Base-by-base conservation (phyloP, 2,329 filamentous ascomycete genomes). In the Oidium heveae region DNA sequence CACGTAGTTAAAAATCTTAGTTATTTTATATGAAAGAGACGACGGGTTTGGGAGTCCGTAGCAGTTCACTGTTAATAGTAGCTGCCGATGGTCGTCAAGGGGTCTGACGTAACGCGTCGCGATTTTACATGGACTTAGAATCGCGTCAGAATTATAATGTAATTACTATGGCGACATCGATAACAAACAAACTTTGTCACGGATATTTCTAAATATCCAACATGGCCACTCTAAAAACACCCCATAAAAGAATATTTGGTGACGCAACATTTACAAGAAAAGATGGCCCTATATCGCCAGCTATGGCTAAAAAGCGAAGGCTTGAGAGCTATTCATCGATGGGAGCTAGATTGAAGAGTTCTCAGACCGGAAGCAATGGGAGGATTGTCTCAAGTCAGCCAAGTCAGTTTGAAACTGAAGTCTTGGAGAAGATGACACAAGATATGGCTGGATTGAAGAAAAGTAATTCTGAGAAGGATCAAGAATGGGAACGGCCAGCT, bases 361-460 rank as follows among this genome's bases (percentile, higher is more conserved):
- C 81, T 3, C 76, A 82, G 60, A 76, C 75, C 64, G 72, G 70
- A n/a, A 72, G 69, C 12, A 75, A 76, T 60, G 76, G 74, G 58
- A 80, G 79, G 63, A 66, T 79, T 28, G 74, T 76, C 58, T 89
- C 84, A 1, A 88, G 76, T 61, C 86, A 88, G 67, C 77, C 77
- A 16, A 95, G 87, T 66, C 77, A 83, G 55, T 98, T 98, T 66
- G 91, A 96, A 68, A 82, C 84, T 56, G 87, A 95, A 65, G 86
- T 94, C 1, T 74, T 98, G 58, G 89, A 95, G 73, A 94, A 94
- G 71, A 77, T 98, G 68, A 91, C 86, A 58, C 89, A 96, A 68
- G 87, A 95, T 65, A 88, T 96, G 58, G 82, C 77, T 24, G 84
- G 82, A 20, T 72, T 93, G 60, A 94, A 88, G 71, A 75, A 85